A percentile compares a stretch with the other conserved stretches of the same genome.
phyloP scores from a whole-genome alignment of 768 basidiomycete species.

The Termitomyces sp. region DNA sequence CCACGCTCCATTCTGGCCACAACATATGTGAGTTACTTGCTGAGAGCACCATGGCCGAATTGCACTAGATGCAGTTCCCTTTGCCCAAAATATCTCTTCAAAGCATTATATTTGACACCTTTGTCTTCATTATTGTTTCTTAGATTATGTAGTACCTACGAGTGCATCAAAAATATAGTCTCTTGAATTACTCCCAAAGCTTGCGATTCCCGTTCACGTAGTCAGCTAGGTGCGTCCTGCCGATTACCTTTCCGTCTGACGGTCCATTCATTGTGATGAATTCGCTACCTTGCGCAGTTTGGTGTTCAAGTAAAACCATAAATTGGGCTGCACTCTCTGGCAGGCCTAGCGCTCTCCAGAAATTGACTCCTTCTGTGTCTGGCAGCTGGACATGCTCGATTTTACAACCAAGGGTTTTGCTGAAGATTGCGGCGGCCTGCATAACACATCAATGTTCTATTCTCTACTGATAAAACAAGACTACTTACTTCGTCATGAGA shows the following conservation, averaged over 20 bases:
- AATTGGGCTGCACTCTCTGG: background rate
- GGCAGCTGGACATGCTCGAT: background rate
- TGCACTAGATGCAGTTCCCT: too few species aligned
- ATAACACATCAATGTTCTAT: background rate
- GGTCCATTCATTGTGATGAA: background rate
- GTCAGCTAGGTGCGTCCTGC: background rate
- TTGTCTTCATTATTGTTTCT: too few species aligned
- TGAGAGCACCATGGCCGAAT: too few species aligned
- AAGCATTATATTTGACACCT: too few species aligned
- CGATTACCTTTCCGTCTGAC: background rate
- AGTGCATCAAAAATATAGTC: background rate
- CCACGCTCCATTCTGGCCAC: too few species aligned
- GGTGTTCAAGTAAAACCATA: background rate
- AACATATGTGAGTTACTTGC: too few species aligned
- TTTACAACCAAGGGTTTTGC: background rate
- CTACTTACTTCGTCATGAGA: conserved; percentile 24
- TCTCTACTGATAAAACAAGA: background rate
- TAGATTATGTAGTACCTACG: background rate
- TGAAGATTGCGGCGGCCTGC: background rate
- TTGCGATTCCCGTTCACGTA: background rate
- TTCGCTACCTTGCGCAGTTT: background rate
- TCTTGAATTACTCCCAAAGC: background rate
- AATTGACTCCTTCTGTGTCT: background rate
- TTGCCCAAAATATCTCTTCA: too few species aligned
- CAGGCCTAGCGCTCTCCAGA: background rate